Evolutionary conservation across 2,329 filamentous ascomycete species (phyloP).

Genomic region (Scedosporium minutisporum): DNA sequence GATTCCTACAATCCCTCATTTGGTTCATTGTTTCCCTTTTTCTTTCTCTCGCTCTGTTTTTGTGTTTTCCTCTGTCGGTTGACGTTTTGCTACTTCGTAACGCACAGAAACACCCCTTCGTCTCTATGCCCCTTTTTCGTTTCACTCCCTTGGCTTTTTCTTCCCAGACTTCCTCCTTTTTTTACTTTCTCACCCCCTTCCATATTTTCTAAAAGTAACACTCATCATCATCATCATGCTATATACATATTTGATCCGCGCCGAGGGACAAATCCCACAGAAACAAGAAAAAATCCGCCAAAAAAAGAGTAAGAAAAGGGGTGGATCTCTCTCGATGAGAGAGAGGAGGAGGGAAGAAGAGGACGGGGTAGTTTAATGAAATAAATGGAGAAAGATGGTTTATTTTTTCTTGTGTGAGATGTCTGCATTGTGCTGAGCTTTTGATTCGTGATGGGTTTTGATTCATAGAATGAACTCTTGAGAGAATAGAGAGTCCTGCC

Average conservation of each 20-base stretch:
- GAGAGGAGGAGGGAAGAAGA: too few species aligned
- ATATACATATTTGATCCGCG: neutral
- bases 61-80: neutral
- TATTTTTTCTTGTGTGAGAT: neutral
- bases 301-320: too few species aligned
- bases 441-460: too few species aligned
- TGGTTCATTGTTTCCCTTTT: conserved; percentile 13
- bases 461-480: too few species aligned
- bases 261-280: neutral
- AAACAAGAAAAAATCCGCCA: too few species aligned
- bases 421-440: neutral
- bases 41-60: conserved; percentile 5
- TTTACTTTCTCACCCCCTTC: conserved; percentile 8
- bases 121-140: neutral
- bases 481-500: too few species aligned
- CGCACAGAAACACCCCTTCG: neutral
- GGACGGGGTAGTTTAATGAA: neutral
- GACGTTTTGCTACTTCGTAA: too few species aligned
- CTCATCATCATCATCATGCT: neutral
- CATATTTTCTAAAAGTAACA: conserved; percentile 5
- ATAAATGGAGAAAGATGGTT: neutral
- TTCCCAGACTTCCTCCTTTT: neutral
- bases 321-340: too few species aligned
- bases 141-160: neutral
- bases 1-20: conserved; percentile 4